These are phyloP conservation scores for Parathielavia appendiculata DNA, from an alignment of 495 filamentous ascomycete genomes.

Conservation along the genomic window DNA sequence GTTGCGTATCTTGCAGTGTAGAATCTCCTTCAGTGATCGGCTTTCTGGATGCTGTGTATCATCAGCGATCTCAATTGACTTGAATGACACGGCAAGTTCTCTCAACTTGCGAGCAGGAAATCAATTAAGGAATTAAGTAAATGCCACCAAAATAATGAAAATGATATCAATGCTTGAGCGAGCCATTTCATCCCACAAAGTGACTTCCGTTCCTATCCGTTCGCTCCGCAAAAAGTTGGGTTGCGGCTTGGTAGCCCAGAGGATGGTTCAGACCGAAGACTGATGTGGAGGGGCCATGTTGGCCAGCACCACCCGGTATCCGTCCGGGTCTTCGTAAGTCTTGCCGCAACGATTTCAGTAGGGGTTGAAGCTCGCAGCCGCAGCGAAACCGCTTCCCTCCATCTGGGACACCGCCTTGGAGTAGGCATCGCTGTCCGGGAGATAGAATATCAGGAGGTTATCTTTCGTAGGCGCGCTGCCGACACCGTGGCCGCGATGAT, in stretches of 20 bases:
- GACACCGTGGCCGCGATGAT: slow-evolving; percentile 20
- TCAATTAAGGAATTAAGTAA: too few relatives aligned
- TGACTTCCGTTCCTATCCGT: too few relatives aligned
- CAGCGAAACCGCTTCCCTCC: slow-evolving; percentile 20
- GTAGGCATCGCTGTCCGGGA: slow-evolving; percentile 22
- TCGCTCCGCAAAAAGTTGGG: too few relatives aligned
- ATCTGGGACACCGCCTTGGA: slow-evolving; percentile 25
- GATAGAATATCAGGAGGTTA: slow-evolving; percentile 35
- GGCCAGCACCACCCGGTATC: slow-evolving; percentile 34
- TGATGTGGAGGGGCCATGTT: slow-evolving; percentile 26
- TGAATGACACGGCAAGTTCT: too few relatives aligned
- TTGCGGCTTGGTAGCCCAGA: too few relatives aligned
- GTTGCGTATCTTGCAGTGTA: too few relatives aligned
- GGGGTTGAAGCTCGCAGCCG: slow-evolving; percentile 31
- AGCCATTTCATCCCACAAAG: too few relatives aligned
- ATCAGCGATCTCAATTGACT: too few relatives aligned
- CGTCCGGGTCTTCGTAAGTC: slow-evolving; percentile 37
- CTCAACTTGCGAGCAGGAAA: too few relatives aligned
- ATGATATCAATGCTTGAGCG: too few relatives aligned
- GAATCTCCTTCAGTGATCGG: neutral
- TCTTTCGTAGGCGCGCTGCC: slow-evolving; percentile 33
- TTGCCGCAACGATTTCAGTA: slow-evolving; percentile 35
- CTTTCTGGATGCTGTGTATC: too few relatives aligned
- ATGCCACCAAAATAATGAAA: too few relatives aligned
- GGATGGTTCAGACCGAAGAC: neutral